phyloP scores from a whole-genome alignment of 2,329 filamentous ascomycete genomes.

The Ceratocystis cubensis region DNA sequence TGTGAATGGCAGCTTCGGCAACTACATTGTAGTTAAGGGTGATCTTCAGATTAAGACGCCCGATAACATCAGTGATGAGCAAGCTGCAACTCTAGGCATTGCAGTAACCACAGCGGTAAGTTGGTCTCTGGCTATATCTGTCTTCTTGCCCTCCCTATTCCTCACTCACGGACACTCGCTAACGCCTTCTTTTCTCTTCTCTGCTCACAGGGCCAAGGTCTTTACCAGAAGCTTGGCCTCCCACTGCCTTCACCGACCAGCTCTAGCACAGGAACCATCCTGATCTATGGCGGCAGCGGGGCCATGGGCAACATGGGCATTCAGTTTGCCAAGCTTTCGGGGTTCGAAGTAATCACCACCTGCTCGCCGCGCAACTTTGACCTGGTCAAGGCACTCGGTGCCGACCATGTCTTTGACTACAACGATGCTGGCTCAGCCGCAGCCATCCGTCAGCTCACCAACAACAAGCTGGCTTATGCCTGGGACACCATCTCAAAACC shows the following conservation, averaged over 20 bases:
- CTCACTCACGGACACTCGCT: slow-evolving; percentile 23
- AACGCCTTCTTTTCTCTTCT: too few relatives aligned
- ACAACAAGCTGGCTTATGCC: slow-evolving; percentile 24
- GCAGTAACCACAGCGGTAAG: slow-evolving; percentile 33
- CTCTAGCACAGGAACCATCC: slow-evolving; percentile 26
- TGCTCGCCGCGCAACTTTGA: slow-evolving; percentile 31
- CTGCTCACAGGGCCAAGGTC: slow-evolving; percentile 33
- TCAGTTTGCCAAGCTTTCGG: slow-evolving; percentile 30
- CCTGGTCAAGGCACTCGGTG: slow-evolving; percentile 33
- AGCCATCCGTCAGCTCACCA: slow-evolving; percentile 25
- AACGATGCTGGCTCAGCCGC: slow-evolving; percentile 23
- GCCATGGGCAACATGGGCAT: slow-evolving; percentile 41
- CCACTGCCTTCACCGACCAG: slow-evolving; percentile 35
- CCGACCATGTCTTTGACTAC: slow-evolving; percentile 39
- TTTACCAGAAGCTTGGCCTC: slow-evolving; percentile 37
- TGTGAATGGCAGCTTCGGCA: slow-evolving; percentile 34
- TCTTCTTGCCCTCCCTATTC: neutral
- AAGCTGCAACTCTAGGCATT: slow-evolving; percentile 36
- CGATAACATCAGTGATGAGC: slow-evolving; percentile 33
- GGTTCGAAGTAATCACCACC: slow-evolving; percentile 30
- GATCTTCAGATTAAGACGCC: slow-evolving; percentile 35
- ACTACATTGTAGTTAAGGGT: slow-evolving; percentile 31
- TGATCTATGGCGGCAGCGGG: slow-evolving; percentile 37
- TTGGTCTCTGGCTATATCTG: neutral
- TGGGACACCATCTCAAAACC: slow-evolving; percentile 24